Percentiles rank a stretch among this genome's conserved stretches.
These are phyloP conservation scores for Stachybotrys chlorohalonatus DNA, from an alignment of 2,329 filamentous ascomycete species.

Conservation along the genomic window DNA sequence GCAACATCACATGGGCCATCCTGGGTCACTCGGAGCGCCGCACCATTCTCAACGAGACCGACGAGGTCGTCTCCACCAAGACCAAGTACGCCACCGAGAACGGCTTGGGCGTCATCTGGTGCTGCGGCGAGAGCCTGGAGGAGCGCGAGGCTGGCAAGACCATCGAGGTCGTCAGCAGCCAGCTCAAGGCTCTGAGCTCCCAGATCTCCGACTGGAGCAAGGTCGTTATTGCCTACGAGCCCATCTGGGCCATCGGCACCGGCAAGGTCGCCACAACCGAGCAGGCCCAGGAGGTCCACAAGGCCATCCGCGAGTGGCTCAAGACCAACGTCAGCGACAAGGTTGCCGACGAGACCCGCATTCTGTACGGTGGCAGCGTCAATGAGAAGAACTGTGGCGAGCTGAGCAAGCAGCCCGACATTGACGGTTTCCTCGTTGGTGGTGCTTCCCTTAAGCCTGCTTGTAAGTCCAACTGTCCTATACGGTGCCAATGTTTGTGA, in stretches of 20 bases:
- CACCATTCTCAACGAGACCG: conserved; percentile 77
- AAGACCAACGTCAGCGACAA: conserved; percentile 63
- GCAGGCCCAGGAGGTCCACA: conserved; percentile 92
- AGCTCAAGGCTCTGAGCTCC: conserved; percentile 74
- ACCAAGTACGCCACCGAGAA: conserved; percentile 86
- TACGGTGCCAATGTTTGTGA: background rate
- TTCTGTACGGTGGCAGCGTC: conserved; percentile 95
- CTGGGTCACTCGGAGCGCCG: conserved; percentile 94
- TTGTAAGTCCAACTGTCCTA: conserved; percentile 47
- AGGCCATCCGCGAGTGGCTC: conserved; percentile 85
- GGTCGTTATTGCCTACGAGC: conserved; percentile 96
- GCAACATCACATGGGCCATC: conserved; percentile 80
- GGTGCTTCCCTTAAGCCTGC: conserved; percentile 95
- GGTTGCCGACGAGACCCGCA: conserved; percentile 77
- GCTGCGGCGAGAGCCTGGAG: conserved; percentile 92
- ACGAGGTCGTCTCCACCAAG: conserved; percentile 83
- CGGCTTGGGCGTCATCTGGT: conserved; percentile 87
- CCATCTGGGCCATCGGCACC: conserved; percentile 93
- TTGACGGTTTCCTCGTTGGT: conserved; percentile 96
- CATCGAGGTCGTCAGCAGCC: conserved; percentile 72
- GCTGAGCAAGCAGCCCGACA: conserved; percentile 83
- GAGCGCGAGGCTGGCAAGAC: conserved; percentile 82
- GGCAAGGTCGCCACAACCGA: conserved; percentile 84
- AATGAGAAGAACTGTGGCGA: conserved; percentile 98
- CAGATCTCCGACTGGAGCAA: conserved; percentile 81